Evolutionary conservation across 2,329 filamentous ascomycete species (phyloP), one percentile per base, ranked within the genome.

Genomic region (Escovopsis sp.): DNA sequence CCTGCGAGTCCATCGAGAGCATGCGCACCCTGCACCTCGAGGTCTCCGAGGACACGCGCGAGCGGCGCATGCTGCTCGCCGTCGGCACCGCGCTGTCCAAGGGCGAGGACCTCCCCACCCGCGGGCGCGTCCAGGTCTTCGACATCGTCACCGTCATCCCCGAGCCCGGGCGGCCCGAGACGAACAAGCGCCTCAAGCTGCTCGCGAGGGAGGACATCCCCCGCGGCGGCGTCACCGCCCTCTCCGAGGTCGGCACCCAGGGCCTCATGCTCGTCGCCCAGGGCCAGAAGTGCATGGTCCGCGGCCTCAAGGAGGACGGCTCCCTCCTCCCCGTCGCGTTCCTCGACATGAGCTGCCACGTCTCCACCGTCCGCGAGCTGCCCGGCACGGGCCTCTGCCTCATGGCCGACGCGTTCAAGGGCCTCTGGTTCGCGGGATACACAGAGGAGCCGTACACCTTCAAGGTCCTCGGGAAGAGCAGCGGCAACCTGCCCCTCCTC

Each of bases 371-470:
- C 41, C 91, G 88, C 55, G 84, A 86, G 52, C 70, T 98, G 14
- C 78, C 79, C 4, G 78, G 81, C 2, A 93, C 86, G 0, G 88
- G 89, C 0, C 70, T 98, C 57, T 87, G 84, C 53, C 70, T 94
- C 10, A 79, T 95, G 64, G 84, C 84, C 0, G 91, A 98, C 63
- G 84, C 83, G 1, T 79, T 91, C 57, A 94, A 94, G 64, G 91
- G 91, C 0, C 70, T 96, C 2, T 96, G 91, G 87, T 93, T 98
- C 51, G 84, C 85, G 0, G 91, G 91, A 1, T 98, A 95, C 56
- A 91, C 84, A 8, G 89, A 98, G 63, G 91, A 96, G 55, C 91
- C 91, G 1, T 98, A 96, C 58, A 88, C 84, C 50, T 87, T 98
- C 77, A 82, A 87, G 47, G 72, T 95, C 4, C 87, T 96, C 50